These are phyloP conservation scores for Wickerhamomyces ciferrii DNA, from an alignment of 805 yeast species.

Conservation along the genomic window DNA sequence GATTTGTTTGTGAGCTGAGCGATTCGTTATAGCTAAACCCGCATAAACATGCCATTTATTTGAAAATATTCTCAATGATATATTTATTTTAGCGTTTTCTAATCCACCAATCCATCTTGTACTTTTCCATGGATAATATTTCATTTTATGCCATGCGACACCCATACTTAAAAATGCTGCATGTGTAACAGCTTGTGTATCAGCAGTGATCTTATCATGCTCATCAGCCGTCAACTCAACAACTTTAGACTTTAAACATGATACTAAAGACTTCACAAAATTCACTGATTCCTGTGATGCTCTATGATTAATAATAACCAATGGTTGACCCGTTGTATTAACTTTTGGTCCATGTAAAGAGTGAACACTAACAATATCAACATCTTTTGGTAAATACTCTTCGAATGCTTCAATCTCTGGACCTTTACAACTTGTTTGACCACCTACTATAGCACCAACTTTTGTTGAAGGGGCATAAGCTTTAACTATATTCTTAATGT, in stretches of 20 bases:
- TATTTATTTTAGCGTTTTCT: conserved; percentile 93
- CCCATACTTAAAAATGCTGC: conserved; percentile 98
- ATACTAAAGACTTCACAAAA: conserved; percentile 58
- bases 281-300: conserved; percentile 46
- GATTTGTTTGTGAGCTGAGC: conserved; percentile 88
- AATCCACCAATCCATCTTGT: conserved; percentile 88
- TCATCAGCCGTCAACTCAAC: conserved; percentile 79
- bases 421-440: conserved; percentile 92
- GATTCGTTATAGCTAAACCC: conserved; percentile 93
- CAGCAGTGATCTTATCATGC: conserved; percentile 95
- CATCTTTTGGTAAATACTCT: conserved; percentile 65
- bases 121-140: conserved; percentile 89
- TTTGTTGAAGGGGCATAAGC: conserved; percentile 85
- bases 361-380: conserved; percentile 80
- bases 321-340: conserved; percentile 84
- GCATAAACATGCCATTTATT: conserved; percentile 99
- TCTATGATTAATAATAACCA: conserved; percentile 78
- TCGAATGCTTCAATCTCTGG: conserved; percentile 90
- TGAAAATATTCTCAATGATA: conserved; percentile 82
- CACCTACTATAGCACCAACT: conserved; percentile 90
- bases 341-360: conserved; percentile 95
- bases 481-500: conserved; percentile 65
- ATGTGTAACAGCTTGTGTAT: conserved; percentile 97
- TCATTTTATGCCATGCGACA: conserved; percentile 80
- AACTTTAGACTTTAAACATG: conserved; percentile 71